Evolutionary conservation across 495 filamentous ascomycete species (phyloP), one percentile per base, ranked within the genome.

Genomic region (Penicillium atrosanguineum): DNA sequence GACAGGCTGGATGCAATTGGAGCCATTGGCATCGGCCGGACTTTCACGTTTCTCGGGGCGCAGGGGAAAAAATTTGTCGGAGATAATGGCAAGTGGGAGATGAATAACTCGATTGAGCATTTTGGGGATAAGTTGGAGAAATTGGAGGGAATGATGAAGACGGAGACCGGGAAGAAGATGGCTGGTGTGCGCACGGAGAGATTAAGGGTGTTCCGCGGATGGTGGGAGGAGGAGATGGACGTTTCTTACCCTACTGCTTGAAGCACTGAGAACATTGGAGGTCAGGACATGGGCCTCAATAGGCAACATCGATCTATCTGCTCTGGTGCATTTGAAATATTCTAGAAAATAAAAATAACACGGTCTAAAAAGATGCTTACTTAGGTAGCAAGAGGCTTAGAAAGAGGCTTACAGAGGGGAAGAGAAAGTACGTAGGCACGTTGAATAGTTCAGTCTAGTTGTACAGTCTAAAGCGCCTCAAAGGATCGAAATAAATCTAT

Each of bases 1-100:
- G 92, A 96, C 72, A 78, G 91, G 8, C 72, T 96, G 37, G 91
- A 96, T 77, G 90, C 92, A 3, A 82, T 96, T 58, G 92, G 92
- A 2, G 89, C 89, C 0, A 78, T 96, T 44, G 91, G 91, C 3
- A 83, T 96, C 48, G 92, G 81, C 3, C 68, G 92, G 38, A 79
- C 81, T 41, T 95, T 96, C 68, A 86, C 88, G 3, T 95, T 83
- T 64, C 79, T 85, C 1, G 90, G 83, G 0, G 86, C 84, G 7
- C 83, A 80, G 71, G 67, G 69, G 19, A 52, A 57, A 45, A 69
- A 71, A 34, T 64, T 68, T 44, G 52, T 56, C 15, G 57, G 55
- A 15, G 49, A 52, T 26, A 60, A 60, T 25, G 63, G 56, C n/a
- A 49, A 61, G 39, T 76, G 73, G 73, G 74, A 73, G 26, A 81